Base-by-base conservation (phyloP, 31 red algal genomes). In the Asparagopsis taxiformis region DNA sequence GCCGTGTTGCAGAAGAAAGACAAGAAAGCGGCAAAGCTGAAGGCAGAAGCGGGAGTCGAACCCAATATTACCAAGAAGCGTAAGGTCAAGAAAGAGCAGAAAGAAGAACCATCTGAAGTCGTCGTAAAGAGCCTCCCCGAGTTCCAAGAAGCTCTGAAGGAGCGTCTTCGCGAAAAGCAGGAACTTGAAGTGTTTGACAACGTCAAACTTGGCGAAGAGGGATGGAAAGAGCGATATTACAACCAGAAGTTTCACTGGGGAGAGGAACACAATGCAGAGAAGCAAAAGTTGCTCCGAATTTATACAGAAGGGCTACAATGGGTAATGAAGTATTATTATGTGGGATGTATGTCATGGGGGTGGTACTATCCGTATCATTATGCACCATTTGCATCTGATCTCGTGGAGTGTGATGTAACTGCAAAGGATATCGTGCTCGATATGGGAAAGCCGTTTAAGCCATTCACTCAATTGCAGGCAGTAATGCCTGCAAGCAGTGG, bases 301-400 rank as follows among this genome's bases (percentile, higher is more conserved):
- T 90, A 92, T 59, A 71, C 70, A 50, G 83, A 89, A 70, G 91
- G 83, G 3, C 56, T 98, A 15, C 67, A 91, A 30, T 93, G 90
- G 90, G 80, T 91, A 8, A 90, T 87, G 67, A 76, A 77, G 20
- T 98, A 91, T 43, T 91, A 93, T 37, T 93, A 91, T 31, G 68
- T 72, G 0, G 91, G 91, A 21, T 94, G 82, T 58, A 36, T 83
- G 37, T 81, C 65, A 41, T 91, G 84, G 91, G 65, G 67, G 11
- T 94, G 95, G 95, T 94, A 76, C 50, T 98, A 91, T 67, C 90
- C 95, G 7, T 98, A 91, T 65, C 95, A 98, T 68, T 98, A 94
- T 56, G 91, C 96, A 6, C 96, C 96, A 2, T 92, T 95, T 63
- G 91, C 88, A 29, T 87, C 77, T 16, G 96, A 95, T 64, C 69